phyloP scores from a whole-genome alignment of 768 basidiomycete species.

The Leccinum disarticulatum region DNA sequence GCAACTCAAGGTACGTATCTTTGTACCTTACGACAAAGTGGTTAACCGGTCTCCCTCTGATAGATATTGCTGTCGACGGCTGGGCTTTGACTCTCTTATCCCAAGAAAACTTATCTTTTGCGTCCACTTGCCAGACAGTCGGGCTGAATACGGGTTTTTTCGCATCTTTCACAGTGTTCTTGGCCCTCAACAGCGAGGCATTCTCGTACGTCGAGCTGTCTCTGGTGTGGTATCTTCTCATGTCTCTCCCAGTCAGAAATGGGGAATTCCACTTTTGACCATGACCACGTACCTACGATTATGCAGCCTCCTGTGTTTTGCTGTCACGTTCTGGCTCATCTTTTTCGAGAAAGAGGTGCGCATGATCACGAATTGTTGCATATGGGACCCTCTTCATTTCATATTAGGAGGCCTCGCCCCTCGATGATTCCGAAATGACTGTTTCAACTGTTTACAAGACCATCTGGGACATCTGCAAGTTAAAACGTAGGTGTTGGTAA shows the following conservation, averaged over 20 bases:
- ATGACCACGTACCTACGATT: constrained; percentile 82
- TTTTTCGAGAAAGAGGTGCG: constrained; percentile 88
- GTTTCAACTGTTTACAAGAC: constrained; percentile 88
- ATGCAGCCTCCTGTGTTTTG: constrained; percentile 78
- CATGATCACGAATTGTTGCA: neutral
- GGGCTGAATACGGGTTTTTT: constrained; percentile 96
- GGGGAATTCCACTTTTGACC: constrained; percentile 72
- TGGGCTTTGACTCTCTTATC: constrained; percentile 87
- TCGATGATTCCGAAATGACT: constrained; percentile 83
- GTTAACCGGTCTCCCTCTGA: constrained; percentile 15
- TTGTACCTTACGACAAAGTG: neutral
- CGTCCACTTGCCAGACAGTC: constrained; percentile 97
- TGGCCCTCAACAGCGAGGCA: constrained; percentile 92
- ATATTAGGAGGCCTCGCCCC: constrained; percentile 68
- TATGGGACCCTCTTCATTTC: neutral
- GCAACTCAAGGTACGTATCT: constrained; percentile 84
- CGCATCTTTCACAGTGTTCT: constrained; percentile 94
- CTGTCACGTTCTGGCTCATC: constrained; percentile 85
- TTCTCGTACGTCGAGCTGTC: constrained; percentile 61
- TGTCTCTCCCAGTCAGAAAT: constrained; percentile 52
- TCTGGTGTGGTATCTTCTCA: constrained; percentile 9
- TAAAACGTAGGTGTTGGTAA: constrained; percentile 63
- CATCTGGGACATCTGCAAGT: constrained; percentile 91
- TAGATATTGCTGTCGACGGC: constrained; percentile 97
- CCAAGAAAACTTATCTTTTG: constrained; percentile 91